Conservation (phyloP, 2,329 filamentous ascomycete species). For the Neonectria punicea region DNA sequence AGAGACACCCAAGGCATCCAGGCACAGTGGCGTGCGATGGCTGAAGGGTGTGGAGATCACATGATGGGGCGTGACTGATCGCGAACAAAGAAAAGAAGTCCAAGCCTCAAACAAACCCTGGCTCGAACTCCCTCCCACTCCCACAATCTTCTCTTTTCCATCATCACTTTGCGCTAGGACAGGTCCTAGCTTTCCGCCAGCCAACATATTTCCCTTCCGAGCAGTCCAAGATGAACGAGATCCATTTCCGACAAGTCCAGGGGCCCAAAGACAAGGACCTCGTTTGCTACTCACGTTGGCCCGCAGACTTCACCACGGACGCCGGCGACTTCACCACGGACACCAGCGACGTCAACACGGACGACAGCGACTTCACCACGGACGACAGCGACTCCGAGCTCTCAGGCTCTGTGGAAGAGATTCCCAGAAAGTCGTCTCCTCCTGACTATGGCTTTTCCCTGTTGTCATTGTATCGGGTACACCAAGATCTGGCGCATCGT, state of each 20-base stretch:
- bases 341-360: too few species aligned
- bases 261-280: not conserved
- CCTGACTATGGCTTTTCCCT: too few species aligned
- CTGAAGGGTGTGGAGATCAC: not conserved
- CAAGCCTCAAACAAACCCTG: not conserved
- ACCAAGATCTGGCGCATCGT: too few species aligned
- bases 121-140: not conserved
- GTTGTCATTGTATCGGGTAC: accelerated
- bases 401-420: not conserved
- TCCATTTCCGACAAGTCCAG: not conserved
- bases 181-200: not conserved
- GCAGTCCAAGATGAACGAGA: not conserved
- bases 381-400: not conserved
- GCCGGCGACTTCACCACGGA: too few species aligned
- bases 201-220: not conserved
- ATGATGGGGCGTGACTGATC: not conserved
- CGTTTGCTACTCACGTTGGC: not conserved
- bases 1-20: not conserved
- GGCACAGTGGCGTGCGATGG: not conserved
- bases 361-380: not conserved
- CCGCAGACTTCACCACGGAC: not conserved
- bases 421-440: not conserved
- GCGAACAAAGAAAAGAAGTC: not conserved
- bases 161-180: not conserved
- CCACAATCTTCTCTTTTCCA: not conserved